Conservation (phyloP, 1,284 basidiomycete genomes). For the Ceratobasidium sp. region DNA sequence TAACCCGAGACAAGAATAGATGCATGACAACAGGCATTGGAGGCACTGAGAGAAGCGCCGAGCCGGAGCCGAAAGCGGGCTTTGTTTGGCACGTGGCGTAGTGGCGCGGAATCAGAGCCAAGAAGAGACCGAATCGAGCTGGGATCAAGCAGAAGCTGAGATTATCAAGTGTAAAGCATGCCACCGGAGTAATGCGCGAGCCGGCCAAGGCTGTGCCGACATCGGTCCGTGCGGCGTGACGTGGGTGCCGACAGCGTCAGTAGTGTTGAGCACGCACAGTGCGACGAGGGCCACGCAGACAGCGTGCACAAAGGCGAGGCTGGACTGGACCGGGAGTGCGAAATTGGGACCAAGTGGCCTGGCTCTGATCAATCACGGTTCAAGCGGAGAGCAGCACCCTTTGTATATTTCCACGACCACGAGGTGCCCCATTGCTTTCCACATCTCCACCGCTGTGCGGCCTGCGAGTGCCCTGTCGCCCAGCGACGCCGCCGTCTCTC, state of each 20-base stretch:
- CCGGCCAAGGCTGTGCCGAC: not conserved
- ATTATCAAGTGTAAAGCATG: not conserved
- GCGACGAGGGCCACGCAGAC: not conserved
- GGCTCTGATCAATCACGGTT: slow-evolving; percentile 22
- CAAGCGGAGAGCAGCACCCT: slow-evolving; percentile 18
- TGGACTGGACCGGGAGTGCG: not conserved
- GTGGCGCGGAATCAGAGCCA: slow-evolving; percentile 9
- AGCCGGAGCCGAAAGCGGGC: not conserved
- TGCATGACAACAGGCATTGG: not conserved
- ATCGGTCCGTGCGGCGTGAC: not conserved
- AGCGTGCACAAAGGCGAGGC: not conserved
- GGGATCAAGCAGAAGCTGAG: not conserved
- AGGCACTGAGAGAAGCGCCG: not conserved
- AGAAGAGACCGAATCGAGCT: not conserved
- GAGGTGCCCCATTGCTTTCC: slow-evolving; percentile 14
- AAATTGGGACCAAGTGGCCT: not conserved
- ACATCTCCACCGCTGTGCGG: slow-evolving; percentile 15
- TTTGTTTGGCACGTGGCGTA: slow-evolving; percentile 22
- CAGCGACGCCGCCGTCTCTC: not conserved
- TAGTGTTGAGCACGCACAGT: not conserved
- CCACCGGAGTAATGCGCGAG: slow-evolving; percentile 1
- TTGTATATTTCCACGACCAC: slow-evolving; percentile 39
- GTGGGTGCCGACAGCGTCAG: not conserved
- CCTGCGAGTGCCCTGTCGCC: slow-evolving; percentile 1
- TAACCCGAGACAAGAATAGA: not conserved